phyloP scores from a whole-genome alignment of 2,329 filamentous ascomycete genomes.

The Emergomyces pasteurianus region DNA sequence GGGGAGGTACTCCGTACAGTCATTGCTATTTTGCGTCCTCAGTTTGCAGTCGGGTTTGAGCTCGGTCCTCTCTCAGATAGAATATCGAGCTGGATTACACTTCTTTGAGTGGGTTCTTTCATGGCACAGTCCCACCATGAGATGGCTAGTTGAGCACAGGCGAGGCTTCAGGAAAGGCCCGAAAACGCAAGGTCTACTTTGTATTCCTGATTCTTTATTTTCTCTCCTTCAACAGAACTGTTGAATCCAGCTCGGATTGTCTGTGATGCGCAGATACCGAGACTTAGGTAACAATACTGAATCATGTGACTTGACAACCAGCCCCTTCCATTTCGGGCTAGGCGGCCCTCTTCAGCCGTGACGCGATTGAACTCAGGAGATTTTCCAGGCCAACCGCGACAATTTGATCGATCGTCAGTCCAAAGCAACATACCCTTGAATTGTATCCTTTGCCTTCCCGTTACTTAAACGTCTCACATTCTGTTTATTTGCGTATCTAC shows the following conservation, averaged over 20 bases:
- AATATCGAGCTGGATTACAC: background rate
- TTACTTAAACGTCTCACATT: background rate
- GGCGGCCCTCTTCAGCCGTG: background rate
- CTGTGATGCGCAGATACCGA: no score
- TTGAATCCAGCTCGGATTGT: no score
- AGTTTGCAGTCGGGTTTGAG: background rate
- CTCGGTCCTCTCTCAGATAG: background rate
- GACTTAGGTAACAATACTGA: no score
- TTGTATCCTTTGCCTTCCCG: background rate
- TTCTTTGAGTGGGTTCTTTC: background rate
- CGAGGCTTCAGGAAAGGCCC: background rate
- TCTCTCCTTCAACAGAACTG: no score
- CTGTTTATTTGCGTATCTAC: background rate
- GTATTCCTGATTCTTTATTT: background rate
- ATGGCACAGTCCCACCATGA: background rate
- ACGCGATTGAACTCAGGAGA: slow-evolving; percentile 2
- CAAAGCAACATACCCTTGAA: background rate
- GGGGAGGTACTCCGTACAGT: no score
- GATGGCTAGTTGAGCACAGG: background rate
- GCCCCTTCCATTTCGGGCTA: background rate
- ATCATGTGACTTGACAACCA: background rate
- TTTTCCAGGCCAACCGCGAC: background rate
- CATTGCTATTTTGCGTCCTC: background rate
- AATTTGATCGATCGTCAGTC: background rate
- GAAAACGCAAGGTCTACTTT: background rate